Percentiles rank a stretch among this genome's conserved stretches.
Evolutionary conservation across 345 rosid genomes (phyloP).

Genomic region (Viola odorata): DNA sequence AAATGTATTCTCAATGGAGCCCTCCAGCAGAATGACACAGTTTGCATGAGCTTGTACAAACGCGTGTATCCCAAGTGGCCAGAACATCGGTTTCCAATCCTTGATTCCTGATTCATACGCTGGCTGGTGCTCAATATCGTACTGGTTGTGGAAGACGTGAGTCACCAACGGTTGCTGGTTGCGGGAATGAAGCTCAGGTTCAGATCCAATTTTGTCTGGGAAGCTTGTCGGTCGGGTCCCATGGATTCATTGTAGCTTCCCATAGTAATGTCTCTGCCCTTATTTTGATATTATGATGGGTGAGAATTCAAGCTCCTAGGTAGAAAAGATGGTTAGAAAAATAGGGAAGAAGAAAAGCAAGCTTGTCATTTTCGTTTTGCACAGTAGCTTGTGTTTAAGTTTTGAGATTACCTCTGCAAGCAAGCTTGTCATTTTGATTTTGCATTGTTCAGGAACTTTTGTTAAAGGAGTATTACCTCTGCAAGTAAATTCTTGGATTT

Average conservation of each 20-base stretch:
- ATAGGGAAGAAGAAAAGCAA: no score
- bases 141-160: conserved; percentile 10
- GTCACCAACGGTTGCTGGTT: conserved; percentile 9
- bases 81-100: conserved; percentile 53
- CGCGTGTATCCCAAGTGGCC: conserved; percentile 95
- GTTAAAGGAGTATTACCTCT: no score
- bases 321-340: no score
- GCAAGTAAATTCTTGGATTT: no score
- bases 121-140: conserved; percentile 3
- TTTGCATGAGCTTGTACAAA: conserved; percentile 86
- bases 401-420: no score
- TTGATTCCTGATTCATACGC: conserved; percentile 31
- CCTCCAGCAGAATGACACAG: conserved; percentile 81
- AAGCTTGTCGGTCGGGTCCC: conserved; percentile 5
- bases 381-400: no score
- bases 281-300: background rate
- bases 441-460: no score
- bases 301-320: no score
- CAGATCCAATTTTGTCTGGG: conserved; percentile 35
- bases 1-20: conserved; percentile 80
- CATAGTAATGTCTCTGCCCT: background rate
- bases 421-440: no score
- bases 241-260: background rate
- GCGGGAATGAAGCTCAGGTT: conserved; percentile 81
- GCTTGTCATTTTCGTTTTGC: no score